Percentiles rank a stretch among this genome's conserved stretches.
Conservation (phyloP, 2,329 filamentous ascomycete species). For the Emericellopsis atlantica region DNA sequence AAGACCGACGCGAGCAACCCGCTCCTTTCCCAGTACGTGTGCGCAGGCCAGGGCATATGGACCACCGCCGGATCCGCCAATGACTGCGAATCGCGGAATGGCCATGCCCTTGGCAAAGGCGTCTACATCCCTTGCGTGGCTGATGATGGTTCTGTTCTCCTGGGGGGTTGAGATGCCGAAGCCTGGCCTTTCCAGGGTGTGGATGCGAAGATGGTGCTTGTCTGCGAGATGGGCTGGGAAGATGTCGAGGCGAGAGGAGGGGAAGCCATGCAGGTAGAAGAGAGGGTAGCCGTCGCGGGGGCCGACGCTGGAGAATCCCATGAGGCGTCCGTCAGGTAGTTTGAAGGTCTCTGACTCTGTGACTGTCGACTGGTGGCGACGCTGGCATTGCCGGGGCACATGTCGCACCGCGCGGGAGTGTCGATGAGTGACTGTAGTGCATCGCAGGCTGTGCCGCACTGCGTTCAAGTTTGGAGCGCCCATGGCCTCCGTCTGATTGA, state of each 20-base stretch:
- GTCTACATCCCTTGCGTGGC: constrained; percentile 20
- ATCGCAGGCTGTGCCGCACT: too few relatives aligned
- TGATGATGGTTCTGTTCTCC: constrained; percentile 14
- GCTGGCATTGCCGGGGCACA: too few relatives aligned
- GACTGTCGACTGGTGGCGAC: too few relatives aligned
- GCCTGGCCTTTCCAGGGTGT: constrained; percentile 27
- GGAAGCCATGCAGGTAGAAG: constrained; percentile 29
- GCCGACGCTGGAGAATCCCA: constrained; percentile 28
- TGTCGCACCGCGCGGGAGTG: too few relatives aligned
- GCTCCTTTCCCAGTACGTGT: constrained; percentile 7
- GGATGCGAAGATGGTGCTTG: constrained; percentile 15
- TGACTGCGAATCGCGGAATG: constrained; percentile 15
- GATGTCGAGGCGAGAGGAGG: constrained; percentile 23
- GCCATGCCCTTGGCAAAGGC: constrained; percentile 12
- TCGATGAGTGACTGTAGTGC: too few relatives aligned
- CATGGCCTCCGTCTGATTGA: too few relatives aligned
- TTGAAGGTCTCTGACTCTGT: constrained; percentile 7
- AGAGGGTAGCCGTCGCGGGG: constrained; percentile 14
- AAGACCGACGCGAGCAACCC: not conserved
- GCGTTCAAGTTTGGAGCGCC: too few relatives aligned
- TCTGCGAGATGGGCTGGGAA: constrained; percentile 12
- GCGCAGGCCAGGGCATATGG: constrained; percentile 23
- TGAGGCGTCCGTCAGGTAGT: constrained; percentile 23
- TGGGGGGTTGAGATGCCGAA: constrained; percentile 25
- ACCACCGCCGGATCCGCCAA: constrained; percentile 21